Percentiles rank a stretch among this genome's conserved stretches.
Evolutionary conservation across 1,284 basidiomycete species (phyloP).

Genomic region (Tilletiopsis washingtonensis): DNA sequence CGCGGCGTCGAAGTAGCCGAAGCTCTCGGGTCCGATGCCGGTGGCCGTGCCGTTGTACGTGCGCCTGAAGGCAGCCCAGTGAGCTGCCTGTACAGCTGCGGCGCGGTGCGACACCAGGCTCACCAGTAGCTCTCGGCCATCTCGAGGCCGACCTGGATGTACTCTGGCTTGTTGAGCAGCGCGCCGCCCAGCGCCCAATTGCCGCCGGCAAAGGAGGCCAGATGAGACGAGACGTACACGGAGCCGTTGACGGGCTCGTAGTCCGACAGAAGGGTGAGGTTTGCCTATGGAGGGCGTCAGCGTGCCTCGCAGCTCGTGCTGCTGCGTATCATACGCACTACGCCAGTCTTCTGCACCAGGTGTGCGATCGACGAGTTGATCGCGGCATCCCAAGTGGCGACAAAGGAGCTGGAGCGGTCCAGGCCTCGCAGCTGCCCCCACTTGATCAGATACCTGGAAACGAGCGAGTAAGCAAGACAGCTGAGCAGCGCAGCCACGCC

Average conservation of each 20-base stretch:
- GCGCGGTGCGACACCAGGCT: too few species aligned
- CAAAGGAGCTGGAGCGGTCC: constrained; percentile 17
- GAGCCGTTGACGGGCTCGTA: constrained; percentile 18
- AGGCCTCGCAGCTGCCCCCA: constrained; percentile 23
- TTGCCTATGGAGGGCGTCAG: constrained; percentile 8
- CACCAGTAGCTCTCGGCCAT: constrained; percentile 21
- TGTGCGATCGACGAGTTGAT: constrained; percentile 24
- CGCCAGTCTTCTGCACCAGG: too few species aligned
- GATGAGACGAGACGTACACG: constrained; percentile 25
- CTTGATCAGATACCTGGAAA: constrained; percentile 38
- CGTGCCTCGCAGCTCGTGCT: constrained; percentile 18
- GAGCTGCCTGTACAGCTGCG: too few species aligned
- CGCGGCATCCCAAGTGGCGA: constrained; percentile 27
- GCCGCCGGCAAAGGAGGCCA: constrained; percentile 35
- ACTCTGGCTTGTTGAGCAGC: constrained; percentile 14
- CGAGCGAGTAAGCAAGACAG: too few species aligned
- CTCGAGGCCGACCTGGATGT: constrained; percentile 26
- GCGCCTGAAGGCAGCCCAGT: too few species aligned
- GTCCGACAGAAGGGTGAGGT: constrained; percentile 26
- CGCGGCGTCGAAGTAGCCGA: background rate
- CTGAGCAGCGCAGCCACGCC: too few species aligned
- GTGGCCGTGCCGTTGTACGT: constrained; percentile 27
- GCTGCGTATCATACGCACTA: too few species aligned
- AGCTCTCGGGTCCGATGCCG: constrained; percentile 27
- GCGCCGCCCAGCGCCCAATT: constrained; percentile 38